Conservation (phyloP, 2,329 filamentous ascomycete species). For the Helicocarpus griseus region DNA sequence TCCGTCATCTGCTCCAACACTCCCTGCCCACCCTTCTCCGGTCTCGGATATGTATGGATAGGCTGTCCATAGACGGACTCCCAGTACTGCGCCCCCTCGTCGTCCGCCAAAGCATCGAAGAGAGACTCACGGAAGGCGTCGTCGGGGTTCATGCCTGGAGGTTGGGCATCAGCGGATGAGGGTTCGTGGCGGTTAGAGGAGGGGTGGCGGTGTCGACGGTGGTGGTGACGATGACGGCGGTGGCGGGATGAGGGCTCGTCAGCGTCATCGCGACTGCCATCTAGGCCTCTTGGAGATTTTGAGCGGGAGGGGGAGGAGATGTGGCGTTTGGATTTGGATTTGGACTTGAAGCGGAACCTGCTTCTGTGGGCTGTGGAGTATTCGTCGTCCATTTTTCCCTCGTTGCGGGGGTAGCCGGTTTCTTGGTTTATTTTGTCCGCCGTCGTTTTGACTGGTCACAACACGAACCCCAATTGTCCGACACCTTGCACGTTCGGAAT, state of each 20-base stretch:
- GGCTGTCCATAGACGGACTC: conserved; percentile 94
- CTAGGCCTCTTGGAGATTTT: background rate
- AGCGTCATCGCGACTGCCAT: background rate
- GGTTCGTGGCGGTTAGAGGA: conserved; percentile 20
- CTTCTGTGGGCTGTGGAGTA: conserved; percentile 13
- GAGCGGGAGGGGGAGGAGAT: background rate
- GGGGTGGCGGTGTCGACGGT: conserved; percentile 15
- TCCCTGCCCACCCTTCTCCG: conserved; percentile 41
- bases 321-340: conserved; percentile 19
- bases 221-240: conserved; percentile 15
- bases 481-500: too few relatives aligned
- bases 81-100: conserved; percentile 94
- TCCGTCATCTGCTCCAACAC: conserved; percentile 85
- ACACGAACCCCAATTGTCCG: too few relatives aligned
- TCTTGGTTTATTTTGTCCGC: too few relatives aligned
- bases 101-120: conserved; percentile 93
- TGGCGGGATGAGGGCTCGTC: conserved; percentile 3
- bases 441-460: too few relatives aligned
- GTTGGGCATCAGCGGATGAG: conserved; percentile 4
- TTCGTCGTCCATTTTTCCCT: conserved; percentile 7
- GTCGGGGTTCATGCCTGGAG: conserved; percentile 50
- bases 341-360: conserved; percentile 31
- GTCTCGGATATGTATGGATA: conserved; percentile 65
- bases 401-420: too few relatives aligned
- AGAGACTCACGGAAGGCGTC: conserved; percentile 83